Evolutionary conservation across 2,329 filamentous ascomycete species (phyloP).

Genomic region (Dothistroma septosporum): DNA sequence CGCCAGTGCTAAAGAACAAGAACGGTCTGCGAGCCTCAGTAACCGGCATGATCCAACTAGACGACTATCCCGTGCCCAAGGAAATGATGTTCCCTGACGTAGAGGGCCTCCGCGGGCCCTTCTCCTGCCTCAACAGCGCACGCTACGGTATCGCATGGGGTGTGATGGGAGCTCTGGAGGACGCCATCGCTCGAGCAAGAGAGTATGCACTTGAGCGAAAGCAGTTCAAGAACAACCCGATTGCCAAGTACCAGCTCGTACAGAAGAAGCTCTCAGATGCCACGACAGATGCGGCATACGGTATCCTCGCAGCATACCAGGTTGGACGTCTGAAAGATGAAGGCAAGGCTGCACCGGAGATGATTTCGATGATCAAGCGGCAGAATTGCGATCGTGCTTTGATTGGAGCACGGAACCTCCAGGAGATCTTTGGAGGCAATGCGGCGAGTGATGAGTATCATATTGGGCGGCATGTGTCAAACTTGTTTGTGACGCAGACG

Average conservation of each 20-base stretch:
- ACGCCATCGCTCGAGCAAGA: constrained; percentile 75
- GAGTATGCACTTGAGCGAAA: constrained; percentile 87
- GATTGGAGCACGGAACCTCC: constrained; percentile 71
- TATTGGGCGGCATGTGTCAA: constrained; percentile 91
- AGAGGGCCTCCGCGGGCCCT: constrained; percentile 82
- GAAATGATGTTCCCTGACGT: constrained; percentile 92
- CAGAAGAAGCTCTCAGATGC: constrained; percentile 98
- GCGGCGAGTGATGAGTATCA: constrained; percentile 97
- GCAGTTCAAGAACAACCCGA: constrained; percentile 93
- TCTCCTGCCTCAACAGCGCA: constrained; percentile 90
- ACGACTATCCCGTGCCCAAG: constrained; percentile 79
- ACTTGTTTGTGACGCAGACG: constrained; percentile 94
- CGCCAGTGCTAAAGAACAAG: constrained; percentile 90
- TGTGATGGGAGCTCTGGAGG: constrained; percentile 88
- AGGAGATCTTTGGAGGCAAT: constrained; percentile 96
- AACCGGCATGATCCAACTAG: constrained; percentile 96
- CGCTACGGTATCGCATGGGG: constrained; percentile 92
- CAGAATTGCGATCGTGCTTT: constrained; percentile 95
- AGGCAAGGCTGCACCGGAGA: constrained; percentile 82
- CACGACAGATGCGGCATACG: constrained; percentile 82
- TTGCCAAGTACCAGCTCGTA: constrained; percentile 93
- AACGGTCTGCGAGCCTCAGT: constrained; percentile 88
- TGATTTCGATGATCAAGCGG: constrained; percentile 95
- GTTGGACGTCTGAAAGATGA: constrained; percentile 90
- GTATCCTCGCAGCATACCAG: constrained; percentile 83